Evolutionary conservation across 2,329 filamentous ascomycete species (phyloP), one percentile per base, ranked within the genome.

Genomic region (Colletotrichum nymphaeae): DNA sequence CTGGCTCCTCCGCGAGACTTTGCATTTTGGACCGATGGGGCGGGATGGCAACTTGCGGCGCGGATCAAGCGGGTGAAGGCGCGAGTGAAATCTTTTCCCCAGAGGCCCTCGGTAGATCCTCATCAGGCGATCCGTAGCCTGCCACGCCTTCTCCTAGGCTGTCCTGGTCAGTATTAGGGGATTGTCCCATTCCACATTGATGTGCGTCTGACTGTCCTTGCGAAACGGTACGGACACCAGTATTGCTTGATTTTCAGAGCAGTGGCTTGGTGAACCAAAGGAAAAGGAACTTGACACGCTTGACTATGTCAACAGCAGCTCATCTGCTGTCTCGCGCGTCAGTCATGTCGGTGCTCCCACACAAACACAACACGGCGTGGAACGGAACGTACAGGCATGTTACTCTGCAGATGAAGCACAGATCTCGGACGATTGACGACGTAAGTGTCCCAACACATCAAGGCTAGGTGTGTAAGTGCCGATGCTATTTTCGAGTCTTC

Each of bases 51-150:
- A 56, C 69, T 56, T 22, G 53, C 71, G 60, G 62, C 56, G 63
- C 62, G 67, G 69, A 60, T 59, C 67, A 70, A 37, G 55, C 59
- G 59, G 67, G 66, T 60, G 60, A 69, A 70, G 55, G 56, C 46
- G 60, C 65, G 53, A 46, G 56, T 55, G 57, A 30, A 62, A 35
- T 57, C 8, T 70, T 65, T 49, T 35, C 12, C 56, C 65, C 65
- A 35, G 53, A 37, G 53, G 52, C 37, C 14, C 30, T 56, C 37
- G 60, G 60, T 30, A 49, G 70, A 70, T 73, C 46, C 67, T 73
- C 60, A 62, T 73, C 49, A 65, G 55, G 60, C 67, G 22, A 56
- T 56, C 14, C 24, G 37, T 52, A 42, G 64, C 4, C 55, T 67
- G 49, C 16, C 64, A 37, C 28, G 42, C 19, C 16, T 49, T 49